Evolutionary conservation across 1,139 yeast genomes (phyloP).

Genomic region (Fermentozyma sake): DNA sequence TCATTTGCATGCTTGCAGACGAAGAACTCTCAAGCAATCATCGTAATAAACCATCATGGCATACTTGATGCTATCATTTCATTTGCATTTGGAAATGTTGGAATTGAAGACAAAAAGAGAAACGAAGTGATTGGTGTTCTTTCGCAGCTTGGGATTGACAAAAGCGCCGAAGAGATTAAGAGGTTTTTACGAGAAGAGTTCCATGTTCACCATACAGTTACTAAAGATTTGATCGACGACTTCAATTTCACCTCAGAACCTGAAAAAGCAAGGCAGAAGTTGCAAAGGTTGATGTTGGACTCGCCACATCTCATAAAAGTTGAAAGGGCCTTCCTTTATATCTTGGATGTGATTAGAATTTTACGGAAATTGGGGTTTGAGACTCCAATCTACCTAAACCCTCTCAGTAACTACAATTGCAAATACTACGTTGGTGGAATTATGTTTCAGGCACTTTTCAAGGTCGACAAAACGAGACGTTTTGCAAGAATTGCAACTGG

Average conservation of each 20-base stretch:
- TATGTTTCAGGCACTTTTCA: slow-evolving; percentile 83
- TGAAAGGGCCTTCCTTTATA: slow-evolving; percentile 58
- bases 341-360: slow-evolving; percentile 52
- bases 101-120: slow-evolving; percentile 57
- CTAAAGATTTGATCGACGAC: slow-evolving; percentile 68
- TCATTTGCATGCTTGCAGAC: slow-evolving; percentile 60
- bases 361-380: slow-evolving; percentile 51
- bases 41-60: slow-evolving; percentile 76
- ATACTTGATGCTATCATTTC: slow-evolving; percentile 60
- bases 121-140: slow-evolving; percentile 64
- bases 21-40: slow-evolving; percentile 41
- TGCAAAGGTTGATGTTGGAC: slow-evolving; percentile 70
- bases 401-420: slow-evolving; percentile 78
- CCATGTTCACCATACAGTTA: slow-evolving; percentile 73
- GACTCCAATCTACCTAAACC: slow-evolving; percentile 45
- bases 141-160: slow-evolving; percentile 73
- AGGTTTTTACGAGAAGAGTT: slow-evolving; percentile 63
- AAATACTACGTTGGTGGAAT: slow-evolving; percentile 74
- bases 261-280: slow-evolving; percentile 55
- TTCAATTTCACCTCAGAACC: slow-evolving; percentile 74
- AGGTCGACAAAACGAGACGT: slow-evolving; percentile 40
- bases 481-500: slow-evolving; percentile 73
- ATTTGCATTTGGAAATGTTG: slow-evolving; percentile 73
- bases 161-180: slow-evolving; percentile 61
- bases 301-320: slow-evolving; percentile 61